These are phyloP conservation scores for Lentinula lateritia DNA, from an alignment of 768 basidiomycete species.

Conservation along the genomic window DNA sequence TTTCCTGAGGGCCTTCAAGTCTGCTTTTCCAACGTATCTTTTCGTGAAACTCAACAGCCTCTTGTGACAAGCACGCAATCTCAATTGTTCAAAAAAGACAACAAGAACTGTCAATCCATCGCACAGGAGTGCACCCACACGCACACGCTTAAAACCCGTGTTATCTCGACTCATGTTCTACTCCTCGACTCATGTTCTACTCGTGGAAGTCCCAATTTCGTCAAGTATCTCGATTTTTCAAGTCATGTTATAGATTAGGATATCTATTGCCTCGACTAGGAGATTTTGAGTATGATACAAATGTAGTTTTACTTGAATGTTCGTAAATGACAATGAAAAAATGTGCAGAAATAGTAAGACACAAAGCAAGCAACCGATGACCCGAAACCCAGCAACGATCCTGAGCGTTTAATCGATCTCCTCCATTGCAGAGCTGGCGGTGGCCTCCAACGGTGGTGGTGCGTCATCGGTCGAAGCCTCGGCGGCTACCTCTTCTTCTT, in stretches of 20 bases:
- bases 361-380: constrained; percentile 5
- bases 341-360: background rate
- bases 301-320: background rate
- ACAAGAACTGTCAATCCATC: background rate
- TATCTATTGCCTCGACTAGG: background rate
- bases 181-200: background rate
- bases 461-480: constrained; percentile 32
- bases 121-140: background rate
- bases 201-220: background rate
- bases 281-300: background rate
- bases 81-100: background rate
- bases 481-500: constrained; percentile 55
- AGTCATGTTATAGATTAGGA: background rate
- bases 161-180: too few species aligned
- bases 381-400: constrained; percentile 12
- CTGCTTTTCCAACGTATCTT: too few species aligned
- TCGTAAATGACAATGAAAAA: background rate
- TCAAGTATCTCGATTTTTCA: background rate
- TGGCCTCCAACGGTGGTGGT: constrained; percentile 49
- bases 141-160: too few species aligned
- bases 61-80: too few species aligned
- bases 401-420: constrained; percentile 74
- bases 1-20: background rate
- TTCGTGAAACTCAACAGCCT: too few species aligned
- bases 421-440: constrained; percentile 87